A percentile compares a stretch with the other conserved stretches of the same genome.
Conservation (phyloP, 1,284 basidiomycete genomes). For the Trichosporon sp. region DNA sequence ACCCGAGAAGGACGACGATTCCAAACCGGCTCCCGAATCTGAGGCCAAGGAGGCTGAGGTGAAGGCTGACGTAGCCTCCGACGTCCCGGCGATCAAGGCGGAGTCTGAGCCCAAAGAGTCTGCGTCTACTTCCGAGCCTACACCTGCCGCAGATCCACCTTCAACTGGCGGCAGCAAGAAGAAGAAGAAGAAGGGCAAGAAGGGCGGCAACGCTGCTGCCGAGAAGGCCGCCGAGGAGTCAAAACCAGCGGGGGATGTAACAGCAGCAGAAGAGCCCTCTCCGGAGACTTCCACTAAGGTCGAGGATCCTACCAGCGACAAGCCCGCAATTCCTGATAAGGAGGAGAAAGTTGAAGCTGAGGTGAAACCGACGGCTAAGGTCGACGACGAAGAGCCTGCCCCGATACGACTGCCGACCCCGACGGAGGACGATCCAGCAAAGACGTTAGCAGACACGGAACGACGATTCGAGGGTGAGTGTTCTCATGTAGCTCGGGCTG, state of each 20-base stretch:
- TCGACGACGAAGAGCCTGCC: neutral
- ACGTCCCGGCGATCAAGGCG: neutral
- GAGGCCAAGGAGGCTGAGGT: neutral
- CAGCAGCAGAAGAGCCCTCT: neutral
- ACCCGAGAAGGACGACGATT: neutral
- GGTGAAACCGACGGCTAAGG: neutral
- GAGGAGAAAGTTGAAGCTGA: neutral
- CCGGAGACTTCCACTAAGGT: neutral
- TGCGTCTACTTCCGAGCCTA: neutral
- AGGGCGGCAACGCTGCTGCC: constrained; percentile 1
- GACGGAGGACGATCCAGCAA: constrained; percentile 12
- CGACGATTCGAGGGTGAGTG: constrained; percentile 33
- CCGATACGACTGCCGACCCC: constrained; percentile 1
- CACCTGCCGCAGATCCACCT: neutral
- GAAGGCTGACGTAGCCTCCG: neutral
- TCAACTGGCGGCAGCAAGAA: neutral
- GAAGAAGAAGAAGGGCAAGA: constrained; percentile 14
- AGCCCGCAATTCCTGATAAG: neutral
- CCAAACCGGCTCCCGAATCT: neutral
- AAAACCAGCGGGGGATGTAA: neutral
- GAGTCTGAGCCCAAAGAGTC: neutral
- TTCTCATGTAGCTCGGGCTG: neutral
- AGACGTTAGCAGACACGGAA: constrained; percentile 27
- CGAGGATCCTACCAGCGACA: neutral
- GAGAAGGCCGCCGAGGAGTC: neutral